Percentiles rank a stretch among this genome's conserved stretches.
Conservation (phyloP, 2,329 filamentous ascomycete genomes). For the Clonostachys rosea region DNA sequence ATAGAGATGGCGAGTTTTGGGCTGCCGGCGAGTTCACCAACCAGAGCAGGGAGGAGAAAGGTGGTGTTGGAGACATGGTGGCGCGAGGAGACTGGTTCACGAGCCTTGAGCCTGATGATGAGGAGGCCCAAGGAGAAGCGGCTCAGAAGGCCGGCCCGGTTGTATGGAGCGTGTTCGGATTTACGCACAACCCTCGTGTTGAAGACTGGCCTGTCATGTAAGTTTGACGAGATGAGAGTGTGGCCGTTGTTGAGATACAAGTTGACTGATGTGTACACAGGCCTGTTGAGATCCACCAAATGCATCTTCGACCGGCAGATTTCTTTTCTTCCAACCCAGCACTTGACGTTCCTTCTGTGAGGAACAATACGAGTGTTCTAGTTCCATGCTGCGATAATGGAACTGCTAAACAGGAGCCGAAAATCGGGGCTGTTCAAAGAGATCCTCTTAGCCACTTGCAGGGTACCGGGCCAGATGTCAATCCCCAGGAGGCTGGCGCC, state of each 20-base stretch:
- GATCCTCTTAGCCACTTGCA: conserved; percentile 24
- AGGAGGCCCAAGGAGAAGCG: not conserved
- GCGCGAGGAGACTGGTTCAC: conserved; percentile 40
- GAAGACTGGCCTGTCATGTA: conserved; percentile 48
- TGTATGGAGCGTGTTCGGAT: conserved; percentile 42
- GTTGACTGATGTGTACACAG: conserved; percentile 14
- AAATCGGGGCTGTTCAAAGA: conserved; percentile 15
- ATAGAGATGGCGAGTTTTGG: conserved; percentile 44
- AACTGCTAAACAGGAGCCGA: conserved; percentile 1
- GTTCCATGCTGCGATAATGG: conserved; percentile 22
- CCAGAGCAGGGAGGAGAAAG: conserved; percentile 34
- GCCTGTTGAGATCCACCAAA: conserved; percentile 41
- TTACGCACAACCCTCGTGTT: conserved; percentile 42
- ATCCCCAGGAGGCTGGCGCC: conserved; percentile 1
- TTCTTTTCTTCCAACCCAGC: conserved; percentile 41
- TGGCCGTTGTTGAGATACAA: not conserved
- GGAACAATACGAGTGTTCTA: conserved; percentile 33
- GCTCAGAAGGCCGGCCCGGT: conserved; percentile 22
- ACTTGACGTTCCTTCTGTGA: conserved; percentile 29
- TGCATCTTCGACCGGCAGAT: conserved; percentile 37
- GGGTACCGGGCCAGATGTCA: conserved; percentile 14
- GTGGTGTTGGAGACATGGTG: conserved; percentile 41
- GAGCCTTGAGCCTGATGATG: not conserved
- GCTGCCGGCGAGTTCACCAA: conserved; percentile 47
- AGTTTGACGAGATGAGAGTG: conserved; percentile 13